phyloP scores from a whole-genome alignment of 2,329 filamentous ascomycete species.

The Cercospora sp. region DNA sequence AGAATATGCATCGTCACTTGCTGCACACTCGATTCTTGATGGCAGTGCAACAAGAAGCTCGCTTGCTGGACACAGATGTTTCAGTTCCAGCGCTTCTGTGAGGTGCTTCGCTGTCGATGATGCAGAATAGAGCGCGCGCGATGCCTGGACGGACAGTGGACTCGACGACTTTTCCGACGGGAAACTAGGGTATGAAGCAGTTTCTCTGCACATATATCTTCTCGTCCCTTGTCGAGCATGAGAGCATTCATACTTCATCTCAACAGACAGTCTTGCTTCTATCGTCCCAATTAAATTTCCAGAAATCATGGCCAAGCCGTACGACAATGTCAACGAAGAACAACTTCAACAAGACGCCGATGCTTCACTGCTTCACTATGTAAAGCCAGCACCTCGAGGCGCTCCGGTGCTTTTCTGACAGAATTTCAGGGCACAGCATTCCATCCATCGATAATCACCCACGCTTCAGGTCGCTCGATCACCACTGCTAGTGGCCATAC shows the following conservation, averaged over 20 bases:
- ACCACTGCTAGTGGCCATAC: slow-evolving; percentile 32
- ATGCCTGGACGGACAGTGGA: background rate
- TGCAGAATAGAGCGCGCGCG: background rate
- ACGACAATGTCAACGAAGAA: slow-evolving; percentile 21
- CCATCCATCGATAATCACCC: slow-evolving; percentile 27
- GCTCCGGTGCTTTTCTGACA: background rate
- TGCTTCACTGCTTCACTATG: slow-evolving; percentile 24
- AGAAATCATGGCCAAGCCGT: slow-evolving; percentile 20
- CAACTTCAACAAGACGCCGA: slow-evolving; percentile 26
- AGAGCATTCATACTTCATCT: background rate
- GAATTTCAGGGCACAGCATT: slow-evolving; percentile 21
- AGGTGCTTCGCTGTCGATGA: too few relatives aligned
- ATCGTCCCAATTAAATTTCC: background rate
- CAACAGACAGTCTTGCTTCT: background rate
- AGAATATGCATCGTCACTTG: too few relatives aligned
- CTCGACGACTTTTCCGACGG: background rate
- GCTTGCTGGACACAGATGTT: background rate
- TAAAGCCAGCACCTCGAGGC: background rate
- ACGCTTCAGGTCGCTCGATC: slow-evolving; percentile 25
- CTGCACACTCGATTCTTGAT: too few relatives aligned
- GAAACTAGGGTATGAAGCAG: background rate
- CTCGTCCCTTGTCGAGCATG: background rate
- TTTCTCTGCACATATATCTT: background rate
- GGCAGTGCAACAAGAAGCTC: too few relatives aligned
- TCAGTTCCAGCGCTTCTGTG: background rate